A percentile compares a stretch with the other conserved stretches of the same genome.
phyloP scores from a whole-genome alignment of 306 rosid species.

The Prosopis cineraria region DNA sequence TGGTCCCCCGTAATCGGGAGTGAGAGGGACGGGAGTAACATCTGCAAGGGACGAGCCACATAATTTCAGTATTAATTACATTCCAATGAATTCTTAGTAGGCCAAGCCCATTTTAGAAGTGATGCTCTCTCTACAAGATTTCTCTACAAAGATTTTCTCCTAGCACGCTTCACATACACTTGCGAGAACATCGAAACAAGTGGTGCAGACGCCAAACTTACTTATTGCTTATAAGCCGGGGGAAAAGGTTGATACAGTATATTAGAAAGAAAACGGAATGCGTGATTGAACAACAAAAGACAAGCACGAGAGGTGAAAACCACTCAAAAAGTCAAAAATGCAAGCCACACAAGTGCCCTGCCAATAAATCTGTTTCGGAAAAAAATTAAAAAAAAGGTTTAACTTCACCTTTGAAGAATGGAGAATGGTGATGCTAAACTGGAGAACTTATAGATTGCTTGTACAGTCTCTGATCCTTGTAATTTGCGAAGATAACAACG shows the following conservation, averaged over 20 bases:
- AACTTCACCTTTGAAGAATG: neutral
- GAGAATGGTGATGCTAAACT: constrained; percentile 39
- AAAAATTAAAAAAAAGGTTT: neutral
- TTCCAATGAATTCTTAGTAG: neutral
- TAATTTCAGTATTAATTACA: constrained; percentile 1
- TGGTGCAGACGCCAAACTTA: neutral
- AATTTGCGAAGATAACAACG: constrained; percentile 67
- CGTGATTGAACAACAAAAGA: neutral
- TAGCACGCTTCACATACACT: constrained; percentile 16
- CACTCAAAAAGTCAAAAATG: neutral
- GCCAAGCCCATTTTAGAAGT: neutral
- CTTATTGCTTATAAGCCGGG: neutral
- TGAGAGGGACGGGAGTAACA: constrained; percentile 63
- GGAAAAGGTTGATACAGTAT: neutral
- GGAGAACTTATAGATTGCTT: constrained; percentile 58
- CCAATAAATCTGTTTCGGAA: neutral
- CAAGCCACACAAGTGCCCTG: neutral
- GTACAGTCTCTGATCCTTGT: constrained; percentile 87
- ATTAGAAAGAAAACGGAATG: constrained; percentile 1
- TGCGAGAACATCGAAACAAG: constrained; percentile 18
- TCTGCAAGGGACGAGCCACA: constrained; percentile 44
- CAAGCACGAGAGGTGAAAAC: constrained; percentile 9
- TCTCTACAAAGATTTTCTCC: neutral
- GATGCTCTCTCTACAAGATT: neutral
- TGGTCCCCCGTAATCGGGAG: constrained; percentile 81